phyloP scores from a whole-genome alignment of 202 grass and related monocot genomes.

The Zoysia matrella region DNA sequence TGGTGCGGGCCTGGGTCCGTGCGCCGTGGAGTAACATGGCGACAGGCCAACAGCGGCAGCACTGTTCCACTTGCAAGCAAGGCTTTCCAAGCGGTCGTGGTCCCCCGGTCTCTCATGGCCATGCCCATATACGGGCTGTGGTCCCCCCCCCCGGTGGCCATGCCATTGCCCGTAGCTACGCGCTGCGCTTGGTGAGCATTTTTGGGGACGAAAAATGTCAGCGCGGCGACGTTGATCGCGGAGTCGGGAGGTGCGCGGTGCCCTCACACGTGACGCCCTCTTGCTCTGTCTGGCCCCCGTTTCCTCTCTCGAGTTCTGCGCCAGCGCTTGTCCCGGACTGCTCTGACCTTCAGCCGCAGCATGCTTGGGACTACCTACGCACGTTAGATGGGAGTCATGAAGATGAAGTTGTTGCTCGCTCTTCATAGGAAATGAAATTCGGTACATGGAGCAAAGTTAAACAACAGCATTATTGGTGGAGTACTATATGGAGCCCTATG shows the following conservation, averaged over 20 bases:
- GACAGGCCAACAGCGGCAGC: conserved; percentile 10
- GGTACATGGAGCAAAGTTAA: not conserved
- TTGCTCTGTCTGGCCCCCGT: not conserved
- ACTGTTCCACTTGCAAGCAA: not conserved
- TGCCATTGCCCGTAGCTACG: no score
- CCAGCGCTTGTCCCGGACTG: not conserved
- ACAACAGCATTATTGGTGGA: not conserved
- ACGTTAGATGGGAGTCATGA: not conserved
- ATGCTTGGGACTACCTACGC: conserved; percentile 24
- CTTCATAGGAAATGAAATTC: not conserved
- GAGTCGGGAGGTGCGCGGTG: not conserved
- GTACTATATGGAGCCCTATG: no score
- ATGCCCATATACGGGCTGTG: not conserved
- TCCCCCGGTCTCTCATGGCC: not conserved
- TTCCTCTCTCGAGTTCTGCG: not conserved
- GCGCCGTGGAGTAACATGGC: not conserved
- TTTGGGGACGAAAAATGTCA: not conserved
- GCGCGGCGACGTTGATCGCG: not conserved
- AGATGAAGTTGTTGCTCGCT: no score
- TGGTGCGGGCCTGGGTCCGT: not conserved
- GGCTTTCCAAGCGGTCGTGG: not conserved
- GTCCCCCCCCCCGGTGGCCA: no score
- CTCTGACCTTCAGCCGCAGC: no score
- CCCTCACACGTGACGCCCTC: conserved; percentile 47
- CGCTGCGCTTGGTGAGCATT: no score